These are phyloP conservation scores for Zea mays DNA, from an alignment of 176 grass and related monocot genomes.

Conservation along the genomic window Zm-B73-REFERENCE-NAM-5.0 NC_050102.1:141954501-141955000, in stretches of 20 bases:
- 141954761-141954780: neutral
- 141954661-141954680: constrained; percentile 1
- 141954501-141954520: neutral
- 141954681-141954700: constrained; percentile 4
- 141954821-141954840: neutral
- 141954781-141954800: constrained; percentile 36
- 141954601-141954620: constrained; percentile 16
- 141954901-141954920: neutral
- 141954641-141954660: neutral
- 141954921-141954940: neutral
- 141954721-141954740: neutral
- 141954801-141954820: constrained; percentile 25
- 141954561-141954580: constrained; percentile 21
- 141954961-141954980: constrained; percentile 13
- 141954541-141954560: constrained; percentile 28
- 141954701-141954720: neutral
- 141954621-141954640: neutral
- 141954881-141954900: constrained; percentile 23
- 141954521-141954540: constrained; percentile 19
- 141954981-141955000: neutral
- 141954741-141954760: constrained; percentile 14
- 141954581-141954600: constrained; percentile 24
- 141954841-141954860: neutral
- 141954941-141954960: constrained; percentile 10
- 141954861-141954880: constrained; percentile 3